Evolutionary conservation across 257 asterid species (phyloP).

Genomic region (Salvia miltiorrhiza): DNA sequence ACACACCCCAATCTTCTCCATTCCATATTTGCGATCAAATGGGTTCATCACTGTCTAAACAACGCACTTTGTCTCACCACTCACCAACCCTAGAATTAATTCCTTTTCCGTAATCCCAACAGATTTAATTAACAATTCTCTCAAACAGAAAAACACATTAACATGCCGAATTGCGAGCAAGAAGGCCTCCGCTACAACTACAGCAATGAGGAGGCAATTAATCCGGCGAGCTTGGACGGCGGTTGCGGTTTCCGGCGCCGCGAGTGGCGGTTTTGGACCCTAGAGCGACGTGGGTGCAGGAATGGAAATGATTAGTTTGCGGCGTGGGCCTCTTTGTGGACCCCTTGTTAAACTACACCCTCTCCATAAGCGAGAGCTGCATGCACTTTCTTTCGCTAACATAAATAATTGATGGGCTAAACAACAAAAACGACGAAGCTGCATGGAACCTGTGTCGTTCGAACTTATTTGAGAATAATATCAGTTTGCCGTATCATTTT

Average conservation of each 20-base stretch:
- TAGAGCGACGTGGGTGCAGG: constrained; percentile 61
- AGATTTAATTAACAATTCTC: too few relatives aligned
- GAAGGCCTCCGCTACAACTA: constrained; percentile 24
- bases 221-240: constrained; percentile 4
- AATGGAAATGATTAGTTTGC: constrained; percentile 83
- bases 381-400: too few relatives aligned
- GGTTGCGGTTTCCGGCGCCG: constrained; percentile 1
- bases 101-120: not conserved
- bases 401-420: constrained; percentile 33
- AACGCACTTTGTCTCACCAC: constrained; percentile 13
- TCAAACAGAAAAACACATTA: not conserved
- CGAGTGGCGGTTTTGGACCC: constrained; percentile 48
- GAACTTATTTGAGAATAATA: constrained; percentile 52
- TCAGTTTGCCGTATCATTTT: constrained; percentile 13
- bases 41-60: too few relatives aligned
- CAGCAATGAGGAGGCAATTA: constrained; percentile 22
- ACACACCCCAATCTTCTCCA: constrained; percentile 11
- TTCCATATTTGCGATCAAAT: constrained; percentile 30
- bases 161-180: constrained; percentile 39
- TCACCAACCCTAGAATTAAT: constrained; percentile 1
- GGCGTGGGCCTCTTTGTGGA: constrained; percentile 78
- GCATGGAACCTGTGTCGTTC: constrained; percentile 68
- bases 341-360: constrained; percentile 77
- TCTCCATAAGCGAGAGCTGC: constrained; percentile 72
- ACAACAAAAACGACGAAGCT: constrained; percentile 65